Evolutionary conservation across 768 basidiomycete genomes (phyloP), one percentile per base, ranked within the genome.

Genomic region (Lentinula sp.): DNA sequence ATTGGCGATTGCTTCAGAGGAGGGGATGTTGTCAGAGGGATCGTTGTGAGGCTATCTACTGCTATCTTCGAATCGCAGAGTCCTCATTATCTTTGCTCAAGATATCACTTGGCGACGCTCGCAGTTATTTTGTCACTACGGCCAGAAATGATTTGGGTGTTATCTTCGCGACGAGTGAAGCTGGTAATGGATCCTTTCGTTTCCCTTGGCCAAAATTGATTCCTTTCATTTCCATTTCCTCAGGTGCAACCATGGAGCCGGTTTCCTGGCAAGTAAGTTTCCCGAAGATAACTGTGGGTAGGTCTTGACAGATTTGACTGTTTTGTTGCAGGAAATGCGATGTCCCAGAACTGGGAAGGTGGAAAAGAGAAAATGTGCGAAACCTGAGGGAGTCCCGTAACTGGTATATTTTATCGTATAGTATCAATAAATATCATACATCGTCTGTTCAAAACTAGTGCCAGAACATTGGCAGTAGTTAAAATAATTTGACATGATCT

Each of bases 71-170:
- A 9, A 12, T n/a, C 13, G 33, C 10, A 28, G 18, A 42, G 6
- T 41, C 13, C 36, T 56, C 18, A 35, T 10, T 3, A 7, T 57
- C 41, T 13, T 62, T 52, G 23, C 6, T 12, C 16, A 62, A 95
- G 94, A 91, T 95, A 53, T 95, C 94, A 16, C 79, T 97, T 28
- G 95, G 94, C 9, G 94, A 96, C 73, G 87, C 93, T 28, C 85
- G 92, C 48, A 93, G 89, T 66, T 96, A 96, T 74, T 95, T 93
- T 76, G 81, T 96, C 33, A 92, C 93, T 0, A 96, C 94, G 3
- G 94, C 91, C 6, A 78, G 91, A 45, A 95, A 95, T 70, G 89
- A 95, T 65, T 82, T 96, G 3, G 94, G 95, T 0, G 94, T 96
- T 8, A 88, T 95, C 57, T 95, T 91, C 70, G 94, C 93, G 10